Evolutionary conservation across 1,139 yeast genomes (phyloP), one percentile per base, ranked within the genome.

Genomic region (Yamadazyma friedrichii): DNA sequence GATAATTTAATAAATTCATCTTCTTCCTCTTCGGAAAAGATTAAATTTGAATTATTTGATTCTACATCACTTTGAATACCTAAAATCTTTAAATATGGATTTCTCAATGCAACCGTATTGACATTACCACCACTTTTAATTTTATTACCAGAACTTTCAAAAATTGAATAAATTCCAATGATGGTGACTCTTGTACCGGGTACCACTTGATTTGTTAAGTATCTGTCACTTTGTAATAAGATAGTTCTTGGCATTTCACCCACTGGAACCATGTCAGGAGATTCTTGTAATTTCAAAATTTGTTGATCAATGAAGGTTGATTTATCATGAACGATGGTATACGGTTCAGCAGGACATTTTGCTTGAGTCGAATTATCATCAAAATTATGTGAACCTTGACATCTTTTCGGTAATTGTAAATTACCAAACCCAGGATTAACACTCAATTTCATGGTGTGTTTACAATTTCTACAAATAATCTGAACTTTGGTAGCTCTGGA

Each of bases 241-340:
- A 94, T 85, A 56, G 93, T 96, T 53, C 99, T 80, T 11, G 99
- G 99, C 91, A 93, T 85, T 67, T 93, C 99, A 48, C 99, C 98
- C 15, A 93, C 96, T 2, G 98, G 99, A 1, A 93, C 98, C 84
- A 88, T 31, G 61, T 93, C 98, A 11, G 98, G 98, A 12, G 95
- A 77, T 59, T 93, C 99, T 61, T 93, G 99, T 41, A 94, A 73
- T 60, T 94, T 94, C 56, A 94, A 74, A 20, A 86, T 82, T 62
- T 94, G 99, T 61, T 94, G 98, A 63, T 94, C 98, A 43, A 93
- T 85, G 59, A 91, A 94, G 13, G 79, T 72, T 1, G 97, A 89
- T 58, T 88, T 87, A 59, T 93, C 98, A 61, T 93, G 98, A 31
- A 88, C 93, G 47, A 94, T 86, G 30, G 88, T 80, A 55, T 89